A percentile compares a stretch with the other conserved stretches of the same genome.
Evolutionary conservation across 345 rosid genomes (phyloP).

Genomic region (Syzygium jambos): DNA sequence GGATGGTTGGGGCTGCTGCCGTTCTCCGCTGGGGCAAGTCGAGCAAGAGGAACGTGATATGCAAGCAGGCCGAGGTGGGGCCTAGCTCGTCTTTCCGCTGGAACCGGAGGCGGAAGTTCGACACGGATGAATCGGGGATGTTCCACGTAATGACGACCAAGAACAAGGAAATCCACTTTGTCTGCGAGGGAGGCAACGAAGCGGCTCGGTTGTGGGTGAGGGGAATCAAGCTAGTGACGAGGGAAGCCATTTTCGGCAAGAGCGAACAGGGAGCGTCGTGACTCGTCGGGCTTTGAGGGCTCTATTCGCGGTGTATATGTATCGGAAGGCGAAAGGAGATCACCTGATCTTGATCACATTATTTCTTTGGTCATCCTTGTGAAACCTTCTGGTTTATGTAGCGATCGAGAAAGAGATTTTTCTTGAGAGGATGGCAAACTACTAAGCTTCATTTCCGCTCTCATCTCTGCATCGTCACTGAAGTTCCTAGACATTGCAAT

Average conservation of each 20-base stretch:
- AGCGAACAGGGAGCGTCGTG: neutral
- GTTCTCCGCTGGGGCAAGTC: constrained; percentile 53
- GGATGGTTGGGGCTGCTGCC: constrained; percentile 29
- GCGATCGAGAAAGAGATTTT: neutral
- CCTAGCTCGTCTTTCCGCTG: constrained; percentile 29
- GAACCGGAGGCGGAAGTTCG: constrained; percentile 40
- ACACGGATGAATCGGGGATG: constrained; percentile 30
- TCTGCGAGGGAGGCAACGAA: constrained; percentile 45
- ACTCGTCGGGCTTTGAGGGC: neutral
- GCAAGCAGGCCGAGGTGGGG: constrained; percentile 42
- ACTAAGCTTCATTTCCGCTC: neutral
- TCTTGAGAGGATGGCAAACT: neutral
- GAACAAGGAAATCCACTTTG: constrained; percentile 61
- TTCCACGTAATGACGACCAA: constrained; percentile 47
- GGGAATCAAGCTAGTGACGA: constrained; percentile 47
- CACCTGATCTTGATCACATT: neutral
- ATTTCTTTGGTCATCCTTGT: neutral
- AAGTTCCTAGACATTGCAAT: neutral
- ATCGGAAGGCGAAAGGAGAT: neutral
- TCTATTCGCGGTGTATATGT: neutral
- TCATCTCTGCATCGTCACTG: neutral
- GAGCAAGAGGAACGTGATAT: constrained; percentile 42
- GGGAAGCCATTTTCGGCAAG: constrained; percentile 26
- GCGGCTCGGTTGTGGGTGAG: constrained; percentile 59
- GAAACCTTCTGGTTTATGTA: neutral